A percentile compares a stretch with the other conserved stretches of the same genome.
phyloP scores from a whole-genome alignment of 495 filamentous ascomycete species.

The Penicillium crystallinum region DNA sequence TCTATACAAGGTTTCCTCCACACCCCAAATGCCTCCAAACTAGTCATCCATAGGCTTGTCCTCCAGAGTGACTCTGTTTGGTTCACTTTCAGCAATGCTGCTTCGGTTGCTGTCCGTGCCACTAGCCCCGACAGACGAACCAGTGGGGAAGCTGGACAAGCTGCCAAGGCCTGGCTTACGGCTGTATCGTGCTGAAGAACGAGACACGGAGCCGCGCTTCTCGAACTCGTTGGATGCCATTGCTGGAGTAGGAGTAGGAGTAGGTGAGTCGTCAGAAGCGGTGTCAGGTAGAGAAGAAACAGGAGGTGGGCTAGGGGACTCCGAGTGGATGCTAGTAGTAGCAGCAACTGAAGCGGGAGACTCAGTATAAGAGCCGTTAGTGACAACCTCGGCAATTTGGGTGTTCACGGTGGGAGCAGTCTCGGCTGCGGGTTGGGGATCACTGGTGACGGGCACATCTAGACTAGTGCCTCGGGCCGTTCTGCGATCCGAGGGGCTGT shows the following conservation, averaged over 20 bases:
- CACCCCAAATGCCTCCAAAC: background rate
- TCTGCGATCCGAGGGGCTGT: slow-evolving; percentile 54
- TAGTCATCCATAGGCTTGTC: slow-evolving; percentile 85
- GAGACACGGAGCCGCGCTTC: slow-evolving; percentile 45
- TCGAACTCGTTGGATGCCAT: slow-evolving; percentile 29
- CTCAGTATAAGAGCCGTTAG: slow-evolving; percentile 35
- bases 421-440: slow-evolving; percentile 24
- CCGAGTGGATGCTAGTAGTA: slow-evolving; percentile 34
- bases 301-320: slow-evolving; percentile 29
- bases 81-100: slow-evolving; percentile 43
- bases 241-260: slow-evolving; percentile 36
- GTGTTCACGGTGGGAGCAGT: slow-evolving; percentile 27
- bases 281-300: slow-evolving; percentile 29
- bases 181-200: slow-evolving; percentile 24
- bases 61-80: slow-evolving; percentile 67
- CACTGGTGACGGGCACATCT: slow-evolving; percentile 52
- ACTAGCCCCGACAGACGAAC: slow-evolving; percentile 20
- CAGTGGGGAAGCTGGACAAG: slow-evolving; percentile 36
- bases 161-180: slow-evolving; percentile 43
- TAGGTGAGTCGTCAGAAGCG: slow-evolving; percentile 34
- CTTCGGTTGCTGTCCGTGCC: slow-evolving; percentile 43
- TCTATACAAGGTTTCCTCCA: slow-evolving; percentile 10
- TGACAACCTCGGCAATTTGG: slow-evolving; percentile 23
- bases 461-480: slow-evolving; percentile 50
- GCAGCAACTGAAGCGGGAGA: slow-evolving; percentile 26